phyloP scores from a whole-genome alignment of 805 yeast genomes.

The Ogataea methylovora region DNA sequence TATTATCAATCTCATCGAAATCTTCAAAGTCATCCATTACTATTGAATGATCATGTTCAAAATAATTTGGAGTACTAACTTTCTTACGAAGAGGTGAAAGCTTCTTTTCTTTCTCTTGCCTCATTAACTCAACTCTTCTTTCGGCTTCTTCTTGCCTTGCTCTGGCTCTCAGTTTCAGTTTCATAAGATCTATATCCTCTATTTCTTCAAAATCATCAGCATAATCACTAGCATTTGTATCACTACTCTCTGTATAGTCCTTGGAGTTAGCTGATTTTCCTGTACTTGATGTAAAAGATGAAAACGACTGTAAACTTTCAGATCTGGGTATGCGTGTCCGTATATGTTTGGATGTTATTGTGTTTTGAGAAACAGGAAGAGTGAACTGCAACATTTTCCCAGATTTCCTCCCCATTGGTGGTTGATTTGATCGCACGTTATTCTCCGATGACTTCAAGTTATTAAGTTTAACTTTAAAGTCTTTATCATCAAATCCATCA shows the following conservation, averaged over 20 bases:
- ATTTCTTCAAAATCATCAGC: slow-evolving; percentile 1
- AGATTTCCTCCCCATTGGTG: too few species aligned
- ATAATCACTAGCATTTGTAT: slow-evolving; percentile 2
- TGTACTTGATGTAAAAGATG: background rate
- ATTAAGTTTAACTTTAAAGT: too few species aligned
- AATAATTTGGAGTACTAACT: background rate
- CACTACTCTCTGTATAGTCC: background rate
- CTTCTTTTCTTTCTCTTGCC: slow-evolving; percentile 5
- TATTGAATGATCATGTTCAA: slow-evolving; percentile 16
- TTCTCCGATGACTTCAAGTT: too few species aligned
- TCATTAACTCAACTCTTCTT: slow-evolving; percentile 7
- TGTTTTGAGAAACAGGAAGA: background rate
- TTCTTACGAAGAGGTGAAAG: slow-evolving; percentile 2
- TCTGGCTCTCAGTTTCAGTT: background rate
- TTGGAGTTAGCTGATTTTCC: background rate
- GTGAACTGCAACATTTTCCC: slow-evolving; percentile 1
- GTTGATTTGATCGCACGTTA: too few species aligned
- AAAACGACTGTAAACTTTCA: background rate
- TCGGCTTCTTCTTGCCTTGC: slow-evolving; percentile 13
- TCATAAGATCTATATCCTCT: background rate
- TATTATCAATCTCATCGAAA: slow-evolving; percentile 14
- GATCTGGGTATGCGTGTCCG: background rate
- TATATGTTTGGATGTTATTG: background rate
- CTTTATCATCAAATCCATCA: slow-evolving; percentile 3
- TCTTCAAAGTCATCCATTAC: slow-evolving; percentile 21